Conservation (phyloP, 139 green algal genomes). For the Auxenochlorella pyrenoidosa region DNA sequence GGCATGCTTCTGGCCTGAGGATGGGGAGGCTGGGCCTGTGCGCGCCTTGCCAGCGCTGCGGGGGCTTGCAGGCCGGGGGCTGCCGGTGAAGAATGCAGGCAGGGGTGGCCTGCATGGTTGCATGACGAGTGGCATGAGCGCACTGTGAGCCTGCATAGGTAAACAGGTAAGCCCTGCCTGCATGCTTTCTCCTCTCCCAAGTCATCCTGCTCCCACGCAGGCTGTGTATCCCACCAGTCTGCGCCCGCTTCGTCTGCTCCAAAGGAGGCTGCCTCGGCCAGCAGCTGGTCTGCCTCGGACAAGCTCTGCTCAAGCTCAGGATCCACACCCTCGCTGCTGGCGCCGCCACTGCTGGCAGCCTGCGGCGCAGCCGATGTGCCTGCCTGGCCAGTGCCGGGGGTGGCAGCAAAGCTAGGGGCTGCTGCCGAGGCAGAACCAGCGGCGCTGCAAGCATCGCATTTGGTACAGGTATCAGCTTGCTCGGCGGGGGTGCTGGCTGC, state of each 20-base stretch:
- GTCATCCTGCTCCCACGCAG: too few species aligned
- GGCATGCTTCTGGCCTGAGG: background rate
- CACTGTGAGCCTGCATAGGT: too few species aligned
- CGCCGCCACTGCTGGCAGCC: background rate
- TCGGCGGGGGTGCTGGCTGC: background rate
- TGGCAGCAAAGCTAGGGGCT: background rate
- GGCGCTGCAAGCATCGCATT: too few species aligned
- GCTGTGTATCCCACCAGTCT: background rate
- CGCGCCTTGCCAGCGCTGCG: background rate
- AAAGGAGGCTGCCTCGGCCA: constrained; percentile 17
- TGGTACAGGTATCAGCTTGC: background rate
- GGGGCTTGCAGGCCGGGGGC: background rate
- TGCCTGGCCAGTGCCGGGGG: background rate
- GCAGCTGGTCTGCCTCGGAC: constrained; percentile 14
- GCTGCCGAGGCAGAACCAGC: too few species aligned
- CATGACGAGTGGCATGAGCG: too few species aligned
- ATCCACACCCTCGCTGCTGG: background rate
- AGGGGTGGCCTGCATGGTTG: background rate
- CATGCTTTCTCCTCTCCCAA: too few species aligned
- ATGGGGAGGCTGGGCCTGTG: background rate
- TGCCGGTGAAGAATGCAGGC: constrained; percentile 2
- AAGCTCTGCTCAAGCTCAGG: background rate
- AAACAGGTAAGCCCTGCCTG: too few species aligned
- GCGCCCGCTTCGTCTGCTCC: background rate
- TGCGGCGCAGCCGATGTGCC: background rate